Evolutionary conservation across 768 basidiomycete species (phyloP), one percentile per base, ranked within the genome.

Genomic region (Auricularia auricula-judae): DNA sequence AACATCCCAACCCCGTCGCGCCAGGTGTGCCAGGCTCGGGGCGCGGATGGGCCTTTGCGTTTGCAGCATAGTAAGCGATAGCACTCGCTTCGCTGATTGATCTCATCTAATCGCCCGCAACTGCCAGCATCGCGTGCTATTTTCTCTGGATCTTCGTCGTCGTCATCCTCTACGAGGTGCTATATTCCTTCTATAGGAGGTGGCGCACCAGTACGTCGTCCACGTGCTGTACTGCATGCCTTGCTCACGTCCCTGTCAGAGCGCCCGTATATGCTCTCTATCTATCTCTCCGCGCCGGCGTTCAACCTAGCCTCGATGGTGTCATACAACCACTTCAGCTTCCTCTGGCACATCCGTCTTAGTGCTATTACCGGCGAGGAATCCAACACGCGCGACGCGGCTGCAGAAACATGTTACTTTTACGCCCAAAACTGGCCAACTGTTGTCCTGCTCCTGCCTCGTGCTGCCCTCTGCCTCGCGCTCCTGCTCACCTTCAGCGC

Each of bases 391-490:
- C 77, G 78, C 58, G 81, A 85, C 66, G 81, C 81, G 64, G 76
- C 93, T 54, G 88, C 93, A n/a, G 93, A 96, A 75, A 87, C 87
- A 14, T 90, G 82, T 72, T 90, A 85, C 78, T 85, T 84, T 70
- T 89, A 90, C 68, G 85, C 92, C 1, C 93, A 96, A 77, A 92
- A 93, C 71, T 72, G 88, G 42, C 88, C 93, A 3, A 91, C 89
- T 0, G 84, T 94, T 51, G 81, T 84, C 8, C 80, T 92, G n/a
- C 81, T 94, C 51, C 77, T 96, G 21, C 93, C 93, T 33, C 84
- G 93, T 65, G 91, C 91, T 36, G 91, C 85, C 8, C 76, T 96
- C 47, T 81, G 80, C 51, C 75, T 94, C 3, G 86, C 88, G 0
- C 74, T 93, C 35, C 79, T 94, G n/a, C 74, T 93, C 56, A 74